Base-by-base conservation (phyloP, 805 yeast genomes). In the Lachancea mirantina region DNA sequence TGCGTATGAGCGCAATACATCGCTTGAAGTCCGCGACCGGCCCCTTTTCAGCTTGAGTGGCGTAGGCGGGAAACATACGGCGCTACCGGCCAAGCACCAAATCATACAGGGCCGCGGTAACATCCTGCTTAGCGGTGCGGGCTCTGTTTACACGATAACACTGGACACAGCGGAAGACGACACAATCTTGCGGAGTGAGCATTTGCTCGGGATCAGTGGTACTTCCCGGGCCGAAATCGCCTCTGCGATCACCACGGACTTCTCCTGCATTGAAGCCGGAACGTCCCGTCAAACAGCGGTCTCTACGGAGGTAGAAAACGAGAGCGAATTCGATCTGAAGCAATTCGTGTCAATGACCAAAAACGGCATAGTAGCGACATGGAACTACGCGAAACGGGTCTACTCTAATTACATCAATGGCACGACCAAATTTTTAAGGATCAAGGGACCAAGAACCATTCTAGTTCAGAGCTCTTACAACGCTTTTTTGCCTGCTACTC, bases 401-500 rank as follows among this genome's bases (percentile, higher is more conserved):
- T 47, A 39, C 34, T 31, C 45, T 21, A 34, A 14, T 5, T 19
- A 38, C 7, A 35, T 45, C 31, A 46, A 40, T 30, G 55, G 55
- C 8, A 45, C 52, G 5, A 36, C 45, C 8, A 43, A 40, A 19
- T 52, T 47, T 26, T 35, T 56, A n/a, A 47, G 44, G 30, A 45
- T 57, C 3, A 43, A 40, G 19, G 63, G 63, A 3, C 63, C 63
- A 30, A 51, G 63, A 43, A 42, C 50, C 6, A 19, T 58, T 7
- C 35, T 57, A n/a, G 42, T 58, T 1, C 63, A 58, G 39, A 54
- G 47, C 29, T 40, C 48, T 13, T 39, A 40, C 36, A 44, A 42
- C 19, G 46, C 33, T 14, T 42, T 42, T 22, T 29, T 44, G 19
- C 48, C 48, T 9, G 46, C 44, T 8, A 33, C 41, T 8, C 30